Evolutionary conservation across 176 grass and related monocot species (phyloP).

Genomic region (Oryza brachyantha): DNA sequence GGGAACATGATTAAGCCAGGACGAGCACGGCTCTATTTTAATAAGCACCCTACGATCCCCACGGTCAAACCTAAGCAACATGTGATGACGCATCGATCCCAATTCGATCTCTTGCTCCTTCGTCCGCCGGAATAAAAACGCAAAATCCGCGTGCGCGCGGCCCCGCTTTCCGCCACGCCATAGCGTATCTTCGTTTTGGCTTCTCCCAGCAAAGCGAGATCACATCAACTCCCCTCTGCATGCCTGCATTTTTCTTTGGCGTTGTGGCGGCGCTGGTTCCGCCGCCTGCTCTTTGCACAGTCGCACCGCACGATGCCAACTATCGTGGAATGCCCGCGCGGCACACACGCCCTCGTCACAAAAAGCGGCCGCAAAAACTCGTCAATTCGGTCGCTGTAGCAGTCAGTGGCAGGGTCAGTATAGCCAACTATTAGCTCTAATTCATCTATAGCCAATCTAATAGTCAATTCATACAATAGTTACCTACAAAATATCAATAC

Average conservation of each 20-base stretch:
- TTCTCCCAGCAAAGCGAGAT: not conserved
- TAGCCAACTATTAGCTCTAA: no score
- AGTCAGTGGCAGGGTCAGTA: slow-evolving; percentile 8
- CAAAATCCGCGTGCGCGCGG: not conserved
- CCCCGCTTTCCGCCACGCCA: slow-evolving; percentile 15
- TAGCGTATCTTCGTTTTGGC: not conserved
- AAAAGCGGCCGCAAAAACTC: not conserved
- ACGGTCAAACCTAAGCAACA: not conserved
- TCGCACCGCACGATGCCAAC: not conserved
- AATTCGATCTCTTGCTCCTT: not conserved
- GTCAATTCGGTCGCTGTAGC: slow-evolving; percentile 18
- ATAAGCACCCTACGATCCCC: not conserved
- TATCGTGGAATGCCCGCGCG: slow-evolving; percentile 29
- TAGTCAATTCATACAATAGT: no score
- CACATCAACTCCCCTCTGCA: no score
- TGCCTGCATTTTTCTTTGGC: not conserved
- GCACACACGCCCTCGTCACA: not conserved
- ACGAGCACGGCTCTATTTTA: slow-evolving; percentile 28
- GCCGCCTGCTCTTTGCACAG: not conserved
- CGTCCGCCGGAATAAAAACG: slow-evolving; percentile 15
- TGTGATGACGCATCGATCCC: not conserved
- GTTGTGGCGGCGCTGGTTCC: not conserved
- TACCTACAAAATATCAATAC: no score
- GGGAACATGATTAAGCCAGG: slow-evolving; percentile 20
- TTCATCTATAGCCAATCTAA: no score